A percentile compares a stretch with the other conserved stretches of the same genome.
These are phyloP conservation scores for Colletotrichum nymphaeae DNA, from an alignment of 2,329 filamentous ascomycete genomes.

Conservation along the genomic window DNA sequence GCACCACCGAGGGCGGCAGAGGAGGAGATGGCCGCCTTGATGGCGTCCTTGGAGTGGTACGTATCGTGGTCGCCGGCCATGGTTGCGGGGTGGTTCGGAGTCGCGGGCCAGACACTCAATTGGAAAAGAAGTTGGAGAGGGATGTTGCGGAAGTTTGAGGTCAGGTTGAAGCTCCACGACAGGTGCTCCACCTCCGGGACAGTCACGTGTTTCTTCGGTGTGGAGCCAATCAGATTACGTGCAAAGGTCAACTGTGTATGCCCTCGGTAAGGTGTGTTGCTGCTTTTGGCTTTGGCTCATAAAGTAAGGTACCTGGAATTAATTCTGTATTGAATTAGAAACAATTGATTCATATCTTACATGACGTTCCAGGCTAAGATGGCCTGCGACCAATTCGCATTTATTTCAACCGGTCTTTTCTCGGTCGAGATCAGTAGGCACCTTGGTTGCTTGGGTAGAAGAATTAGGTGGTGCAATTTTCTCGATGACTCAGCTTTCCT, in stretches of 20 bases:
- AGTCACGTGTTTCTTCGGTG: slow-evolving; percentile 27
- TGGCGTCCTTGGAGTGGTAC: slow-evolving; percentile 81
- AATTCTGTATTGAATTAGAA: background rate
- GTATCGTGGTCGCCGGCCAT: slow-evolving; percentile 50
- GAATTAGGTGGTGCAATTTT: background rate
- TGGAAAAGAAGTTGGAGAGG: slow-evolving; percentile 32
- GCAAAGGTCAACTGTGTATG: slow-evolving; percentile 28
- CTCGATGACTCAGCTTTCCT: background rate
- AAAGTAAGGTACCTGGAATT: no score
- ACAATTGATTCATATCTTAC: no score
- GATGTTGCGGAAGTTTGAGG: slow-evolving; percentile 37
- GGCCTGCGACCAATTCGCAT: no score
- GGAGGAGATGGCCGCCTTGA: slow-evolving; percentile 74
- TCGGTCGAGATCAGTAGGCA: no score
- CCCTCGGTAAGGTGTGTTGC: no score
- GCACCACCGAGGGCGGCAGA: slow-evolving; percentile 72
- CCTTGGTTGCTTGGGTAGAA: background rate
- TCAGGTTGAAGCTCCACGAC: slow-evolving; percentile 36
- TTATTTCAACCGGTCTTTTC: no score
- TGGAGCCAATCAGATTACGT: slow-evolving; percentile 28
- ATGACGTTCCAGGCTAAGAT: no score
- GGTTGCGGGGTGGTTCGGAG: slow-evolving; percentile 28
- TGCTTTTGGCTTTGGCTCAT: background rate
- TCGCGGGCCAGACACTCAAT: slow-evolving; percentile 35
- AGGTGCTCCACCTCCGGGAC: slow-evolving; percentile 5